Evolutionary conservation across 371 early-diverging fungal genomes (phyloP).

Genomic region (Nematocida ironsii): DNA sequence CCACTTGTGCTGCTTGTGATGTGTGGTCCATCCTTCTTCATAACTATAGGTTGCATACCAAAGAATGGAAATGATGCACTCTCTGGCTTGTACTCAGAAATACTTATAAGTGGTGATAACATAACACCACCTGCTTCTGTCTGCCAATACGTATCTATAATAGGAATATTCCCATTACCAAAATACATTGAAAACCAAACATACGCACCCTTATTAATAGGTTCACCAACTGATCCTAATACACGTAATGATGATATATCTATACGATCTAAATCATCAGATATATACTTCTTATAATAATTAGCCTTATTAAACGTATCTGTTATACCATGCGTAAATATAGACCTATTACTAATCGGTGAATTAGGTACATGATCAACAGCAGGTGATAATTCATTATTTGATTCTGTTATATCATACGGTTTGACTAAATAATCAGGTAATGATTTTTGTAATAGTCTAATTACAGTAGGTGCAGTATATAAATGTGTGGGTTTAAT

Average conservation of each 20-base stretch:
- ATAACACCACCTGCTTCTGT: conserved; percentile 90
- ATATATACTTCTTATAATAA: conserved; percentile 42
- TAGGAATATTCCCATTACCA: conserved; percentile 78
- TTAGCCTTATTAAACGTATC: conserved; percentile 3
- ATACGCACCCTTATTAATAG: conserved; percentile 91
- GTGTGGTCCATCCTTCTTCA: conserved; percentile 72
- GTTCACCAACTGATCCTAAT: conserved; percentile 92
- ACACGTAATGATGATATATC: conserved; percentile 74
- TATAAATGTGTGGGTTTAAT: conserved; percentile 86
- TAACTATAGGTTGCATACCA: conserved; percentile 80
- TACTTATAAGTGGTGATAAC: conserved; percentile 81
- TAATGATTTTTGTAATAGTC: conserved; percentile 80
- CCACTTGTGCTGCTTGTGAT: background rate
- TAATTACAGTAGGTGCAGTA: conserved; percentile 94
- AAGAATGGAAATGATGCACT: conserved; percentile 90
- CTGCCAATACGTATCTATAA: conserved; percentile 93
- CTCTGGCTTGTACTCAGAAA: conserved; percentile 81
- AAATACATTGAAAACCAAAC: conserved; percentile 84
- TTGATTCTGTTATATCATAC: conserved; percentile 35
- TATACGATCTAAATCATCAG: conserved; percentile 10
- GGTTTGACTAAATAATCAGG: conserved; percentile 71
- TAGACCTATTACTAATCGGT: conserved; percentile 30
- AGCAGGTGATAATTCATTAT: conserved; percentile 47
- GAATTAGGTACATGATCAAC: conserved; percentile 55
- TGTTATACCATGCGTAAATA: conserved; percentile 39